A percentile compares a stretch with the other conserved stretches of the same genome.
phyloP scores from a whole-genome alignment of 441 rosid genomes.

The Populus tomentosa region DNA sequence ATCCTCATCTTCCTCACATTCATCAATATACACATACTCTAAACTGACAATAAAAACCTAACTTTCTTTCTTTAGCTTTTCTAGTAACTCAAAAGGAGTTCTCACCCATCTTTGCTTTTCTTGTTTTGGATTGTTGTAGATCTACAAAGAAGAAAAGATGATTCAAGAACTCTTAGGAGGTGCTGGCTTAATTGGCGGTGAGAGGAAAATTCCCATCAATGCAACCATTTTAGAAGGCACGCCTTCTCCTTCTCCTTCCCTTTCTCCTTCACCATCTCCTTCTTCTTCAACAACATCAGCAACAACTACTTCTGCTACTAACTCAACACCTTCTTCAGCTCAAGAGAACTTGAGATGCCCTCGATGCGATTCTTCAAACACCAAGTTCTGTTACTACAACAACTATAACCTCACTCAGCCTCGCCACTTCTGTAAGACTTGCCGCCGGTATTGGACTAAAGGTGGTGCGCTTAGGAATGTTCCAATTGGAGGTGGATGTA shows the following conservation, averaged over 20 bases:
- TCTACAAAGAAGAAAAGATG: conserved; percentile 46
- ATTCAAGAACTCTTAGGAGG: conserved; percentile 69
- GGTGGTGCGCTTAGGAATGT: conserved; percentile 72
- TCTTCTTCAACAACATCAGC: conserved; percentile 29
- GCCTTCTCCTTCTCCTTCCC: conserved; percentile 31
- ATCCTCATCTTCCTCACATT: conserved; percentile 6
- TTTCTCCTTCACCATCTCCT: conserved; percentile 35
- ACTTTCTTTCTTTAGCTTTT: conserved; percentile 27
- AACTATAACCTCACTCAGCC: conserved; percentile 84
- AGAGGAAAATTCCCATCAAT: conserved; percentile 38
- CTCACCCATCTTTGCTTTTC: conserved; percentile 40
- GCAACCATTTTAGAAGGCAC: conserved; percentile 45
- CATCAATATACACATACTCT: conserved; percentile 19
- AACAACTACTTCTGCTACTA: conserved; percentile 11
- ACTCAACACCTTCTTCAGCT: conserved; percentile 25
- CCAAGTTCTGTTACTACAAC: conserved; percentile 82
- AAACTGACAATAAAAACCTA: conserved; percentile 28
- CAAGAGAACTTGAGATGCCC: conserved; percentile 63
- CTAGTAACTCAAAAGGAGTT: conserved; percentile 31
- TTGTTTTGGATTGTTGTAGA: conserved; percentile 63
- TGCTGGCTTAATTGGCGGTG: conserved; percentile 43
- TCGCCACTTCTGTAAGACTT: conserved; percentile 81
- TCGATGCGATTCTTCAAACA: conserved; percentile 66
- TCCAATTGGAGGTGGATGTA: conserved; percentile 80
- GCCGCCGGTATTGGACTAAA: conserved; percentile 84